phyloP scores from a whole-genome alignment of 2,329 filamentous ascomycete genomes.

The Talaromyces rugulosus region DNA sequence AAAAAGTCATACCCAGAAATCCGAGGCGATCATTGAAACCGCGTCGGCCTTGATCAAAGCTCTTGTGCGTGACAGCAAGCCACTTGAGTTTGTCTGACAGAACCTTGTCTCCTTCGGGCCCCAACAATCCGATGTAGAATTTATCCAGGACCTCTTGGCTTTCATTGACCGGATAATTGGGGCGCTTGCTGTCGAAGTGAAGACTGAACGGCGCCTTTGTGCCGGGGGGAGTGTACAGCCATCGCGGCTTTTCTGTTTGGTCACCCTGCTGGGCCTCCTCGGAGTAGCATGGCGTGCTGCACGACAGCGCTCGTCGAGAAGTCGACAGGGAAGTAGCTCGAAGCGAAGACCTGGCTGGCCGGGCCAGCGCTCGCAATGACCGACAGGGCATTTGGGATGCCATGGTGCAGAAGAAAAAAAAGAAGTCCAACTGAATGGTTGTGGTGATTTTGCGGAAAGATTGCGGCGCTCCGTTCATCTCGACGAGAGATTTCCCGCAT shows the following conservation, averaged over 20 bases:
- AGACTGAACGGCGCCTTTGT: slow-evolving; percentile 64
- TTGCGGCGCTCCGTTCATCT: not conserved
- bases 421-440: not conserved
- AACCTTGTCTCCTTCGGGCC: slow-evolving; percentile 65
- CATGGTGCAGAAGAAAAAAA: slow-evolving; percentile 29
- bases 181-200: slow-evolving; percentile 27
- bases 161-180: slow-evolving; percentile 64
- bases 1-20: slow-evolving; percentile 67
- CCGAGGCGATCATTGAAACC: slow-evolving; percentile 92
- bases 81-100: slow-evolving; percentile 92
- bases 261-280: slow-evolving; percentile 26
- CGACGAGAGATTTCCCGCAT: not conserved
- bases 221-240: slow-evolving; percentile 64
- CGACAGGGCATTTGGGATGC: slow-evolving; percentile 46
- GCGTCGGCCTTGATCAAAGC: slow-evolving; percentile 89
- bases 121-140: slow-evolving; percentile 73
- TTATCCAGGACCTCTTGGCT: slow-evolving; percentile 69
- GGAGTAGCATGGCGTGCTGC: slow-evolving; percentile 18
- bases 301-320: slow-evolving; percentile 24
- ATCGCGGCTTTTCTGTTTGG: slow-evolving; percentile 52
- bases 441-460: not conserved
- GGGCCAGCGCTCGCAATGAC: slow-evolving; percentile 33
- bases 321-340: slow-evolving; percentile 14
- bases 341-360: slow-evolving; percentile 20
- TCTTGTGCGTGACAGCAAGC: slow-evolving; percentile 96